phyloP scores from a whole-genome alignment of 257 asterid genomes.

The Ballota nigra region DNA sequence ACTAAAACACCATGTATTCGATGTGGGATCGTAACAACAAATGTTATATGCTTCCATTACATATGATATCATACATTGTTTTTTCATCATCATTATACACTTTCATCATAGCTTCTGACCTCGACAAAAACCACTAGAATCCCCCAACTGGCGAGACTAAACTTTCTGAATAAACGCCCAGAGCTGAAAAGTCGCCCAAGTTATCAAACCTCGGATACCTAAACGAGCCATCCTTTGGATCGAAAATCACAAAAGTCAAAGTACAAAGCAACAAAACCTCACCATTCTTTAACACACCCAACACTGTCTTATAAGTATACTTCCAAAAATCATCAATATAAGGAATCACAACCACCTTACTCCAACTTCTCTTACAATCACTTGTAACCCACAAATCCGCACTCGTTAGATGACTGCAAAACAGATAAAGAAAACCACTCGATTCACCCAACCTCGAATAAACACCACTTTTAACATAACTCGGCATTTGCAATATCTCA shows the following conservation, averaged over 20 bases:
- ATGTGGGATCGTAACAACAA: no score
- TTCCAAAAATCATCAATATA: conserved; percentile 30
- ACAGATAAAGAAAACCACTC: conserved; percentile 37
- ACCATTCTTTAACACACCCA: conserved; percentile 39
- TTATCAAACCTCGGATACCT: conserved; percentile 32
- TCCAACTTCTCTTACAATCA: conserved; percentile 40
- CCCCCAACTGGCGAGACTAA: conserved; percentile 37
- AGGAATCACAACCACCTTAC: conserved; percentile 39
- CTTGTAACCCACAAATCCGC: conserved; percentile 55
- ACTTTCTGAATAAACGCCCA: conserved; percentile 38
- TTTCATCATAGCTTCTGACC: background rate
- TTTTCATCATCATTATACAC: background rate
- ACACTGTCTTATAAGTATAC: conserved; percentile 2
- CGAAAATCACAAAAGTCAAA: conserved; percentile 29
- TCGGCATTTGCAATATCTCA: conserved; percentile 34
- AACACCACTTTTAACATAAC: conserved; percentile 20
- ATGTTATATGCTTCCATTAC: no score
- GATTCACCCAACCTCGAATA: conserved; percentile 30
- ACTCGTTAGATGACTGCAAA: conserved; percentile 27
- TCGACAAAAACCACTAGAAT: background rate
- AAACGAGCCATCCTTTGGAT: conserved; percentile 28
- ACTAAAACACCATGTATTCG: no score
- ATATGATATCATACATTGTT: no score
- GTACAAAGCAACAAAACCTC: conserved; percentile 39
- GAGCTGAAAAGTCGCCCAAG: background rate